A percentile compares a stretch with the other conserved stretches of the same genome.
Evolutionary conservation across 192 early-diverging fungal genomes (phyloP).

Genomic region (Linnemannia zychae): DNA sequence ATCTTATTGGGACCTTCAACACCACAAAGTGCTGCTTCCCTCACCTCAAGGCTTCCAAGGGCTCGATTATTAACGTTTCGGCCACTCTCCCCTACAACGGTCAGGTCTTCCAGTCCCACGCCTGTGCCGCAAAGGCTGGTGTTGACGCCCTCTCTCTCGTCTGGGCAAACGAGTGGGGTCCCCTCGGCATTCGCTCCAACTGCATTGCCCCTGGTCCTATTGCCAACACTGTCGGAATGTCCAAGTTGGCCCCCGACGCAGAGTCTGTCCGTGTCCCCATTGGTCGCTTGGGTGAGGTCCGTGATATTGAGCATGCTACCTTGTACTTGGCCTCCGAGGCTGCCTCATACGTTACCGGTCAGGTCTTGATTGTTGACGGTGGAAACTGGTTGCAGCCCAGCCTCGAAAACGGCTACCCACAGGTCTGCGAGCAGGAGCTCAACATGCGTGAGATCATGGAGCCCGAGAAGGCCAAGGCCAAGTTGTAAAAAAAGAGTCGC

Average conservation of each 20-base stretch:
- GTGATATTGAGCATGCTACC: conserved; percentile 80
- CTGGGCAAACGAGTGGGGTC: conserved; percentile 81
- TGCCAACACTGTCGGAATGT: conserved; percentile 58
- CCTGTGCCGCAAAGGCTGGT: conserved; percentile 74
- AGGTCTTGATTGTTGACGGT: conserved; percentile 71
- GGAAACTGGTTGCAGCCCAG: conserved; percentile 66
- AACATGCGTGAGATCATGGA: conserved; percentile 57
- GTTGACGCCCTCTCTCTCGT: conserved; percentile 71
- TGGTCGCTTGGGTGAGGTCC: conserved; percentile 61
- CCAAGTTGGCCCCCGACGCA: conserved; percentile 49
- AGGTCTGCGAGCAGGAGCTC: conserved; percentile 45
- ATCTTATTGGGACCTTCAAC: conserved; percentile 83
- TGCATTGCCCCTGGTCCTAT: conserved; percentile 75
- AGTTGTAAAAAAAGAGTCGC: too few relatives aligned
- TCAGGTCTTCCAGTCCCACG: conserved; percentile 58
- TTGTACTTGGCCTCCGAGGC: conserved; percentile 77
- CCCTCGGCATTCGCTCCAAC: conserved; percentile 77
- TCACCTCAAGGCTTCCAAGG: conserved; percentile 75
- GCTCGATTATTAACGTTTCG: conserved; percentile 76
- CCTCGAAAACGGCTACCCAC: conserved; percentile 41
- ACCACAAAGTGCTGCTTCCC: conserved; percentile 78
- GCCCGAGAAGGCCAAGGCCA: conserved; percentile 40
- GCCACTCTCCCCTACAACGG: conserved; percentile 77
- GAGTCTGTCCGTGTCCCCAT: conserved; percentile 32
- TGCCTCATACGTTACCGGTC: conserved; percentile 69